Evolutionary conservation across 2,329 filamentous ascomycete genomes (phyloP), one percentile per base, ranked within the genome.

Genomic region (Colletotrichum horii): DNA sequence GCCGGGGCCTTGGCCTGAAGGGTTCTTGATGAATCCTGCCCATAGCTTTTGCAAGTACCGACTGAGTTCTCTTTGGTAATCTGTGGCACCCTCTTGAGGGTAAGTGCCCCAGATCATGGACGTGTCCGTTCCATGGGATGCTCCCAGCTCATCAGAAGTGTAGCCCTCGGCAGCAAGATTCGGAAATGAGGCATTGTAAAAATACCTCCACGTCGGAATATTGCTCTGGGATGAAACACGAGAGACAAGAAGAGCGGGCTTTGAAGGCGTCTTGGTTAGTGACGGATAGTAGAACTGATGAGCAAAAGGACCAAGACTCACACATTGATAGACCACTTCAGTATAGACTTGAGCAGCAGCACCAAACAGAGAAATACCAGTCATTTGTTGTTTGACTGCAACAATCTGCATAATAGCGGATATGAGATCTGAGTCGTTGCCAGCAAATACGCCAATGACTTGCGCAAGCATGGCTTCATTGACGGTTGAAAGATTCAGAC

Each of bases 151-250:
- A 16, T 66, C 67, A 14, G 68, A 65, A 12, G 60, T 70, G 55
- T 71, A 71, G 24, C 68, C 67, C 3, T 24, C 34, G 8, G 62
- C 28, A 30, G 43, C 52, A 4, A 75, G 34, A 36, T 71, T 75
- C 2, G 72, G 48, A 8, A 66, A 74, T 8, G 72, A 71, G 8
- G 72, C 72, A 38, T 75, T 75, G 52, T 71, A 75, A 16, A 60
- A 70, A 12, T 75, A 75, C 16, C 72, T 36, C 72, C 72, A 75
- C 5, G 72, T 75, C 9, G 72, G 67, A 4, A 60, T 71, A 3
- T n/a, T 26, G n/a, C 30, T 70, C 9, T 48, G 43, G 4, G 68
- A 48, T 1, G 72, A 71, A 14, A 64, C 32, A 16, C 43, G n/a
- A 9, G 72, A 71, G 9, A 75, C 36, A 22, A 66, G 34, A 4